Base-by-base conservation (phyloP, 345 rosid species). In the Leavenworthia alabamica region DNA sequence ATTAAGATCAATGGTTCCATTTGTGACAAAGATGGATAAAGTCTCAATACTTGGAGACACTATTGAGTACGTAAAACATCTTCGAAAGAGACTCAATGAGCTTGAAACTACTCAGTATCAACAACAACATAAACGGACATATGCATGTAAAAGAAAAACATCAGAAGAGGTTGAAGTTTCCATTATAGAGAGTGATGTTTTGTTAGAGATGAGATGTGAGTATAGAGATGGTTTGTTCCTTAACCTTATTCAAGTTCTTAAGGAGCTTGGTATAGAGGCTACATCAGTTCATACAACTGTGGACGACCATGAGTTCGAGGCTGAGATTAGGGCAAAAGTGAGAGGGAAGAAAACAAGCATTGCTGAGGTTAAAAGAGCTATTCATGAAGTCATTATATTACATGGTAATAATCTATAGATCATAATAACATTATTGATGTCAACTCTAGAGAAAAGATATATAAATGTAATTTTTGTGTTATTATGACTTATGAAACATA, bases 21-120 rank as follows among this genome's bases (percentile, higher is more conserved):
- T 90, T 62, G 96, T 94, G 35, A 90, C 97, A 7, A 90, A 94
- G 65, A 88, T 94, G 97, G 99, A 94, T 78, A 94, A 94, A 80
- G 96, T 90, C 4, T 94, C 99, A 2, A 90, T 94, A 54, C 67
- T 94, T 5, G 99, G 96, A 3, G 99, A 94, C 75, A 86, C 99
- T 4, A 94, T 94, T 1, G 95, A 88, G 75, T 94, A 90, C 61
- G 81, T 94, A 74, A 90, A 94, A 65, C 99, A 94, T 62, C 77
- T 94, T 5, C 73, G 83, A 7, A 83, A 81, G 66, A 88, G 83
- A 75, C 77, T 90, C n/a, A 90, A 86, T 66, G 99, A 94, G 51
- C 73, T 94, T 3, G 99, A 90, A 79, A 54, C 28, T 27, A 54
- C 19, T 45, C 37, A 57, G 7, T 28, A n/a, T 13, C 29, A 43